Conservation (phyloP, 495 filamentous ascomycete species). For the Penicillium simplicissimum region DNA sequence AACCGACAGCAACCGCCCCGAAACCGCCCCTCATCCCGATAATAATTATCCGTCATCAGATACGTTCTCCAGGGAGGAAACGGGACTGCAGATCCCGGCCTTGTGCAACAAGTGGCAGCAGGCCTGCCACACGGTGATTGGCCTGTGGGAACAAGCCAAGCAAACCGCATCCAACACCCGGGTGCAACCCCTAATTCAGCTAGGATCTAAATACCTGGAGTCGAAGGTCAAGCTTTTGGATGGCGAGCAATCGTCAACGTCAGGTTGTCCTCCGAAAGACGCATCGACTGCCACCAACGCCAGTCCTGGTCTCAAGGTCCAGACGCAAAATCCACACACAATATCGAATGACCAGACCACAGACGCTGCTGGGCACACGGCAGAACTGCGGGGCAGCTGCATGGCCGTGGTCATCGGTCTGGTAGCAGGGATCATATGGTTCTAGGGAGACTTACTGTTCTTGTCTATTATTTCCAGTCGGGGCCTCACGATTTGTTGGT, state of each 20-base stretch:
- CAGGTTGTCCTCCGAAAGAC: not conserved
- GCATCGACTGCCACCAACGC: conserved; percentile 1
- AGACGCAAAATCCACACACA: conserved; percentile 10
- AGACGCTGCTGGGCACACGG: conserved; percentile 31
- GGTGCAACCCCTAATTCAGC: conserved; percentile 4
- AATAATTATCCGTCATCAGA: conserved; percentile 10
- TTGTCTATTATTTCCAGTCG: not conserved
- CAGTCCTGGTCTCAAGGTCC: conserved; percentile 1
- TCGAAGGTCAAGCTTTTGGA: conserved; percentile 7
- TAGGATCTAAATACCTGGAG: conserved; percentile 7
- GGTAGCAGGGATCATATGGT: conserved; percentile 46
- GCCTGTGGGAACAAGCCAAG: conserved; percentile 12
- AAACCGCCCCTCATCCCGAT: conserved; percentile 1
- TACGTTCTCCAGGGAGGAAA: not conserved
- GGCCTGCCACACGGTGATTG: conserved; percentile 31
- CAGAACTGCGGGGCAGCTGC: conserved; percentile 39
- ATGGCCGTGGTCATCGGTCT: conserved; percentile 48
- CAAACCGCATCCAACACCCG: conserved; percentile 1
- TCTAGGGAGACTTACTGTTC: conserved; percentile 20
- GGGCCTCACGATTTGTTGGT: conserved; percentile 2
- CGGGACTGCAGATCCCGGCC: conserved; percentile 11
- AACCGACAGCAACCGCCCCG: conserved; percentile 7
- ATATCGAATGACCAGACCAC: conserved; percentile 27
- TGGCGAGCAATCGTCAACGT: not conserved
- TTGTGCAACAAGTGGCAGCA: conserved; percentile 35